phyloP scores from a whole-genome alignment of 2,329 filamentous ascomycete genomes.

The Akanthomyces muscarius region DNA sequence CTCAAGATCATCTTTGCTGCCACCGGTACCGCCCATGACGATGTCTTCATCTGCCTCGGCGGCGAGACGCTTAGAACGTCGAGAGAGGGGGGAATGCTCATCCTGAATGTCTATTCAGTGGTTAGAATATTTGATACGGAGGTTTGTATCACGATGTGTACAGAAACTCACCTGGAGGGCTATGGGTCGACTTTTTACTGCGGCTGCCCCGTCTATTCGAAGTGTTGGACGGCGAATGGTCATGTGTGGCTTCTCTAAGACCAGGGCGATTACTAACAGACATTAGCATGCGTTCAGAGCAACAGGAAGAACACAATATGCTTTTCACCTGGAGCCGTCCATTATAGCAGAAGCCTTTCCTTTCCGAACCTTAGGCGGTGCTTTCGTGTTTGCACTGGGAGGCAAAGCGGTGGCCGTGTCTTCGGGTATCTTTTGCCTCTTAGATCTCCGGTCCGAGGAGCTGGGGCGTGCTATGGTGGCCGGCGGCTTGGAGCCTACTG shows the following conservation, averaged over 20 bases:
- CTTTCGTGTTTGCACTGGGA: constrained; percentile 28
- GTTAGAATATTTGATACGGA: neutral
- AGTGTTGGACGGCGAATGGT: neutral
- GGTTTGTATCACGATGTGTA: neutral
- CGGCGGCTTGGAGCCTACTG: constrained; percentile 49
- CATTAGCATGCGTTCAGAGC: constrained; percentile 20
- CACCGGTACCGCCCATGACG: constrained; percentile 67
- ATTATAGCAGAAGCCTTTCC: constrained; percentile 61
- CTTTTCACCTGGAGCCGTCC: constrained; percentile 66
- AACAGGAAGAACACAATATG: constrained; percentile 1
- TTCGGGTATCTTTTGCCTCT: constrained; percentile 65
- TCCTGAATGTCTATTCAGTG: neutral
- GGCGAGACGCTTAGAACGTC: constrained; percentile 52
- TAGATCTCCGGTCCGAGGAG: constrained; percentile 57
- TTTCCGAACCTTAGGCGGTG: constrained; percentile 48
- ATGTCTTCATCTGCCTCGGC: constrained; percentile 59
- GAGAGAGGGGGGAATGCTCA: constrained; percentile 33
- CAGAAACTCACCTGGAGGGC: neutral
- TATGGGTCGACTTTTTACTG: constrained; percentile 10
- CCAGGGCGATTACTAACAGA: neutral
- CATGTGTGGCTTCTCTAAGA: neutral
- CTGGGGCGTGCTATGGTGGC: constrained; percentile 26
- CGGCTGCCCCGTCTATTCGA: neutral
- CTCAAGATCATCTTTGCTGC: constrained; percentile 39
- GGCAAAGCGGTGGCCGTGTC: constrained; percentile 27